A percentile compares a stretch with the other conserved stretches of the same genome.
Conservation (phyloP, 2,329 filamentous ascomycete species). For the Paecilomyces sp. region DNA sequence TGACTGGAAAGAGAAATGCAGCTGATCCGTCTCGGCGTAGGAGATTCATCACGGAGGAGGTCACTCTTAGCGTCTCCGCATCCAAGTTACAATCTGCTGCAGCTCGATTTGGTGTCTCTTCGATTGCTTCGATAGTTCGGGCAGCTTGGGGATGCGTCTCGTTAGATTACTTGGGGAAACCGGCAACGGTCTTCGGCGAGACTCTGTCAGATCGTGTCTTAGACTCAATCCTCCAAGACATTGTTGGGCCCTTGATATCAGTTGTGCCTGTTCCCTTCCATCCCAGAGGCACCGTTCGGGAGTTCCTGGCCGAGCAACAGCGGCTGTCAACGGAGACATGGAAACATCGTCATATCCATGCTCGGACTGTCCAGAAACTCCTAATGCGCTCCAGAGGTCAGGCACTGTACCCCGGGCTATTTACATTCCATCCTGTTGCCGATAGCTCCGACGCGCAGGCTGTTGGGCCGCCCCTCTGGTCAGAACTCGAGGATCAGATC, state of each 20-base stretch:
- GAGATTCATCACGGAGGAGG: slow-evolving; percentile 12
- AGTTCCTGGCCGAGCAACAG: slow-evolving; percentile 18
- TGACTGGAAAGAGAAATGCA: slow-evolving; percentile 13
- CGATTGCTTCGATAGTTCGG: slow-evolving; percentile 20
- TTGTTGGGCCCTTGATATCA: slow-evolving; percentile 24
- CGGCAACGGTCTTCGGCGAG: slow-evolving; percentile 22
- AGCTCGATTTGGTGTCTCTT: slow-evolving; percentile 17
- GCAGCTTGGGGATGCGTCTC: slow-evolving; percentile 22
- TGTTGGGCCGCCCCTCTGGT: slow-evolving; percentile 14
- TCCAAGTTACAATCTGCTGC: slow-evolving; percentile 13
- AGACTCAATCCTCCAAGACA: slow-evolving; percentile 16
- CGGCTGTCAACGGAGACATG: slow-evolving; percentile 16
- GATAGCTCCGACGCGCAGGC: slow-evolving; percentile 1
- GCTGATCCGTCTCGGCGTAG: slow-evolving; percentile 8
- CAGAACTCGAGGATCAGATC: slow-evolving; percentile 21
- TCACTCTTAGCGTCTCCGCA: slow-evolving; percentile 9
- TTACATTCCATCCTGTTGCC: slow-evolving; percentile 21
- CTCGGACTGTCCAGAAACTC: slow-evolving; percentile 21
- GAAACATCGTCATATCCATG: slow-evolving; percentile 20
- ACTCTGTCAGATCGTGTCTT: slow-evolving; percentile 25
- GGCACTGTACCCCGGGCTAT: slow-evolving; percentile 24
- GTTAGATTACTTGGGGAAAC: slow-evolving; percentile 18
- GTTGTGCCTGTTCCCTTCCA: slow-evolving; percentile 27
- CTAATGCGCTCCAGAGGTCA: slow-evolving; percentile 17
- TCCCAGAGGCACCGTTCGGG: slow-evolving; percentile 14